A percentile compares a stretch with the other conserved stretches of the same genome.
Evolutionary conservation across 2,329 filamentous ascomycete genomes (phyloP).

Genomic region (Colletotrichum echinochloae): DNA sequence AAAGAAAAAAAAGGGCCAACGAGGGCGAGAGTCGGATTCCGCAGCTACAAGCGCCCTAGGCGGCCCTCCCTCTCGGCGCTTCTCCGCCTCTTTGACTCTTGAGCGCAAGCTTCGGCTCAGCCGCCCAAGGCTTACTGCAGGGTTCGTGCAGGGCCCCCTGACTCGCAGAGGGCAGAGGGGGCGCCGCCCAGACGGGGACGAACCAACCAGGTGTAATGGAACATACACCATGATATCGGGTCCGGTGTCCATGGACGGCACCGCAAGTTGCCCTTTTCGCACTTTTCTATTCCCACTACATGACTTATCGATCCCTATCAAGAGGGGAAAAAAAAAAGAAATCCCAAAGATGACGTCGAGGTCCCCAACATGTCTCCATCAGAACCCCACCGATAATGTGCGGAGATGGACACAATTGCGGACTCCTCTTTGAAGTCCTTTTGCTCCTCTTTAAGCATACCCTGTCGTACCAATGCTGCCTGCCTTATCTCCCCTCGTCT

Average conservation of each 20-base stretch:
- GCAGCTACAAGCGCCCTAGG: constrained; percentile 37
- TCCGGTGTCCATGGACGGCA: constrained; percentile 9
- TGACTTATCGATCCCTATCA: constrained; percentile 31
- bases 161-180: constrained; percentile 30
- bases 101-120: neutral
- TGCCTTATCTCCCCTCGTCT: neutral
- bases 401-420: constrained; percentile 31
- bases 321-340: too few relatives aligned
- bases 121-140: constrained; percentile 27
- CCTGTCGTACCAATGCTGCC: neutral
- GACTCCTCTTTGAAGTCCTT: constrained; percentile 26
- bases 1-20: constrained; percentile 16
- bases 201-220: constrained; percentile 23
- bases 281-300: constrained; percentile 6
- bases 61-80: constrained; percentile 33
- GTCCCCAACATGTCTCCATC: constrained; percentile 32
- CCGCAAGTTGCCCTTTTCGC: constrained; percentile 1
- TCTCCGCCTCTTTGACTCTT: constrained; percentile 12
- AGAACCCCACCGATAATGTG: constrained; percentile 33
- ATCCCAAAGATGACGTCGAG: constrained; percentile 35
- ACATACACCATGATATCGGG: constrained; percentile 4
- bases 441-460: constrained; percentile 3
- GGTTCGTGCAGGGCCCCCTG: constrained; percentile 36
- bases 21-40: constrained; percentile 14
- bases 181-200: constrained; percentile 1